Base-by-base conservation (phyloP, 495 filamentous ascomycete genomes). In the Ascobolus immersus region DNA sequence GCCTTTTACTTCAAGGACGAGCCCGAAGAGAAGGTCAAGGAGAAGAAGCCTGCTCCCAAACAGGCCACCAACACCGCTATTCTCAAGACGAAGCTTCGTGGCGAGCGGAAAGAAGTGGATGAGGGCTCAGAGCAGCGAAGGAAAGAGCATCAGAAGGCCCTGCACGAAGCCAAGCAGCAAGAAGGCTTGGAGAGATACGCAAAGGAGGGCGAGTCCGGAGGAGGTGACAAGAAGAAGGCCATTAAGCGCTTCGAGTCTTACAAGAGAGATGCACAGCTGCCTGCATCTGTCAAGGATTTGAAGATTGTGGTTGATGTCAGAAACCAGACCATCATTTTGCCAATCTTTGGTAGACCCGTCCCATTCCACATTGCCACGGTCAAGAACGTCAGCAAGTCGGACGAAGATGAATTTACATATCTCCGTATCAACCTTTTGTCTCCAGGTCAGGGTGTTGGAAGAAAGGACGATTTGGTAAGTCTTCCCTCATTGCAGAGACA, bases 201-300 rank as follows among this genome's bases (percentile, higher is more conserved):
- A 29, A 64, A 71, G 42, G 42, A 46, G 11, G 66, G 68, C 35
- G 73, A 75, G 4, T 79, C 75, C 4, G 72, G 71, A 9, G 76
- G 76, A 37, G 66, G 82, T 25, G 90, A 92, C 47, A 82, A 82
- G n/a, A 73, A 74, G 17, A 94, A 94, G 61, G 81, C 78, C 54
- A 93, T 94, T 60, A 94, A 94, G 57, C 74, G 76, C 23, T 99
- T 94, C 48, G 89, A 94, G 54, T 93, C 89, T 1, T 99, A 99
- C 58, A 99, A 94, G 57, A 70, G 89, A 17, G 86, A 99, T 51
- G 92, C 84, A 44, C 84, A 94, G 48, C 68, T 99, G 30, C 89
- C 89, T 2, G 48, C 62, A 7, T 68, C 67, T 53, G 71, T 90
- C 40, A 70, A 71, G 46, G 81, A 90, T 44, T 60, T 94, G 27